A percentile compares a stretch with the other conserved stretches of the same genome.
Conservation (phyloP, 208 protist species). For the Blastocrithidia nonstop region DNA sequence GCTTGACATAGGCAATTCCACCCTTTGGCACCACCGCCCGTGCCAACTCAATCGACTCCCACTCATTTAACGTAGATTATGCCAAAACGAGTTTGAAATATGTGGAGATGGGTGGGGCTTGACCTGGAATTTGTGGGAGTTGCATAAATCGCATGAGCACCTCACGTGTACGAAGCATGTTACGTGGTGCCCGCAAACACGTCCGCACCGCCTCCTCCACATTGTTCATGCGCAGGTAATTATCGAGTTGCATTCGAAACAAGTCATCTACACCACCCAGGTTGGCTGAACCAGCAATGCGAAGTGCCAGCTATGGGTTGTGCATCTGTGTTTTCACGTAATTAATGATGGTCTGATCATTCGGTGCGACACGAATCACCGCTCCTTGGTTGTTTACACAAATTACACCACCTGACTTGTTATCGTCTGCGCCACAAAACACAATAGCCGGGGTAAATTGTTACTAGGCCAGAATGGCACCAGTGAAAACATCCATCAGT, state of each 20-base stretch:
- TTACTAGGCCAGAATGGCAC: constrained; percentile 88
- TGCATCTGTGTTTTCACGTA: constrained; percentile 91
- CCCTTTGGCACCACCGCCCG: constrained; percentile 89
- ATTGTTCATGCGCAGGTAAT: constrained; percentile 80
- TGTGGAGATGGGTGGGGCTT: constrained; percentile 90
- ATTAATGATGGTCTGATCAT: constrained; percentile 93
- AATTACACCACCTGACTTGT: constrained; percentile 85
- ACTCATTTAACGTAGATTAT: constrained; percentile 89
- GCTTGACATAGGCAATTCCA: constrained; percentile 87
- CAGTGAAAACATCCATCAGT: constrained; percentile 94
- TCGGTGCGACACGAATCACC: constrained; percentile 88
- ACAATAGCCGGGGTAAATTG: constrained; percentile 92
- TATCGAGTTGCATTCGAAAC: constrained; percentile 93
- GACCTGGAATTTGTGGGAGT: constrained; percentile 48
- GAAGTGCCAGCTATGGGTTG: constrained; percentile 90
- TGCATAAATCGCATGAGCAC: constrained; percentile 93
- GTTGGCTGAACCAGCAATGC: constrained; percentile 92
- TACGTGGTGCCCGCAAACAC: constrained; percentile 87
- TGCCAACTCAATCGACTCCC: constrained; percentile 97
- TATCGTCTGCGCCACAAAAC: constrained; percentile 90
- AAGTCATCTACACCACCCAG: constrained; percentile 96
- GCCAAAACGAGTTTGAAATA: constrained; percentile 98
- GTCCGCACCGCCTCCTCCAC: constrained; percentile 92
- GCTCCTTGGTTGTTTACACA: constrained; percentile 93
- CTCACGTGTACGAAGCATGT: constrained; percentile 91